phyloP scores from a whole-genome alignment of 176 grass and related monocot species.

The Phoenix roebelenii region DNA sequence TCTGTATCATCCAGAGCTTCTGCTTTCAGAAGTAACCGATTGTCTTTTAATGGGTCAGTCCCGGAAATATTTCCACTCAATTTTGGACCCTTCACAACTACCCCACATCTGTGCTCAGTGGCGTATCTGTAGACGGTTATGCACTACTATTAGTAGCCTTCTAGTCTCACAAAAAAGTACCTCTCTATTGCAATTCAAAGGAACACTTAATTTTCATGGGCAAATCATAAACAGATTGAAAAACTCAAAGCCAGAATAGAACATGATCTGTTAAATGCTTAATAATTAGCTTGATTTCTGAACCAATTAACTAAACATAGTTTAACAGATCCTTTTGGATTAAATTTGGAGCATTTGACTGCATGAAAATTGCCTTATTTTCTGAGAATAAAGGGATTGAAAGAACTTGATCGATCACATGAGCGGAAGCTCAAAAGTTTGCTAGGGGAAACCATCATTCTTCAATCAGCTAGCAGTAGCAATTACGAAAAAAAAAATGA shows the following conservation, averaged over 20 bases:
- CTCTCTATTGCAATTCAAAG: neutral
- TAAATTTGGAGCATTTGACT: neutral
- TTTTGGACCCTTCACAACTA: constrained; percentile 93
- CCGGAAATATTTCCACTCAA: constrained; percentile 97
- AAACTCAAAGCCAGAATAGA: no score
- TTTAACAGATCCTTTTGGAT: no score
- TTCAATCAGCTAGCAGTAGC: no score
- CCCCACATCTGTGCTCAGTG: constrained; percentile 88
- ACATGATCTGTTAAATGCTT: neutral
- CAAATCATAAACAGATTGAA: no score
- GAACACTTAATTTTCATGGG: no score
- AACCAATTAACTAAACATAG: neutral
- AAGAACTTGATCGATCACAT: no score
- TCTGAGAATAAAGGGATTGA: no score
- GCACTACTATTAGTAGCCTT: constrained; percentile 1
- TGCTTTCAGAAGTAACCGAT: constrained; percentile 74
- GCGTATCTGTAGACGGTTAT: constrained; percentile 52
- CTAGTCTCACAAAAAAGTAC: constrained; percentile 4
- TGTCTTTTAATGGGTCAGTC: constrained; percentile 89
- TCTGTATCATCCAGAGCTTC: constrained; percentile 66
- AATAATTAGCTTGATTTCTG: neutral
- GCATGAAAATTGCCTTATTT: constrained; percentile 11
- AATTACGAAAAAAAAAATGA: no score
- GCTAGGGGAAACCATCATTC: no score
- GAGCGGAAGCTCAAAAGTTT: no score